Evolutionary conservation across 306 rosid genomes (phyloP).

Genomic region (Vigna reflexopilosa): DNA sequence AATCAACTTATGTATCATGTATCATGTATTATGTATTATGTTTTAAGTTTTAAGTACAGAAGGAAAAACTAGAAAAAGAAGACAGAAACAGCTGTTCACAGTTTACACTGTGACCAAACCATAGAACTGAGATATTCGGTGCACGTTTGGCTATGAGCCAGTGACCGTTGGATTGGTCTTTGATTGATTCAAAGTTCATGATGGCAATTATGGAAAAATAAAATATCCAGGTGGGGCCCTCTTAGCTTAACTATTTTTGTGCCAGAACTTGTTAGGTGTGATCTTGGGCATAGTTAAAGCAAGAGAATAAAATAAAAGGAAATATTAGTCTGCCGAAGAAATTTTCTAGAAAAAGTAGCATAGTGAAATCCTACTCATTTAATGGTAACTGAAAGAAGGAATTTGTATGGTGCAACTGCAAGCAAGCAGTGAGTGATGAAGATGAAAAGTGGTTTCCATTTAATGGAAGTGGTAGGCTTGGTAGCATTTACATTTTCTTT

Average conservation of each 20-base stretch:
- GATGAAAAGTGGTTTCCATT: slow-evolving; percentile 35
- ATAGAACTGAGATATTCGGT: not conserved
- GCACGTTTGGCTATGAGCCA: slow-evolving; percentile 21
- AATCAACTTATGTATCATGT: too few species aligned
- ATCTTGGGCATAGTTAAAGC: slow-evolving; percentile 26
- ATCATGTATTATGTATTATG: too few species aligned
- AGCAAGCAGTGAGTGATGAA: slow-evolving; percentile 17
- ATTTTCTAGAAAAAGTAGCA: not conserved
- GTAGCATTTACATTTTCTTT: slow-evolving; percentile 27
- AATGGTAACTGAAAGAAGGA: slow-evolving; percentile 23
- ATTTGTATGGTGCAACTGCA: slow-evolving; percentile 24
- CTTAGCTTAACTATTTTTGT: slow-evolving; percentile 7
- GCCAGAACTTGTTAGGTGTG: slow-evolving; percentile 13
- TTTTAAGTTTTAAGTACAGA: too few species aligned
- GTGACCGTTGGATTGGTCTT: slow-evolving; percentile 31
- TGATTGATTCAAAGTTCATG: not conserved
- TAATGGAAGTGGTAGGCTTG: not conserved
- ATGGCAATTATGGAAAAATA: slow-evolving; percentile 2
- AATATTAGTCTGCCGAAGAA: not conserved
- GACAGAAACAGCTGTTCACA: slow-evolving; percentile 35
- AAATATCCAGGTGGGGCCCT: slow-evolving; percentile 25
- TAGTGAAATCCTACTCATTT: slow-evolving; percentile 17
- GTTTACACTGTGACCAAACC: slow-evolving; percentile 26
- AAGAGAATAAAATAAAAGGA: not conserved
- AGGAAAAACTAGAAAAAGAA: not conserved